Conservation (phyloP, 768 basidiomycete genomes). For the Tremella mesenterica region DNA sequence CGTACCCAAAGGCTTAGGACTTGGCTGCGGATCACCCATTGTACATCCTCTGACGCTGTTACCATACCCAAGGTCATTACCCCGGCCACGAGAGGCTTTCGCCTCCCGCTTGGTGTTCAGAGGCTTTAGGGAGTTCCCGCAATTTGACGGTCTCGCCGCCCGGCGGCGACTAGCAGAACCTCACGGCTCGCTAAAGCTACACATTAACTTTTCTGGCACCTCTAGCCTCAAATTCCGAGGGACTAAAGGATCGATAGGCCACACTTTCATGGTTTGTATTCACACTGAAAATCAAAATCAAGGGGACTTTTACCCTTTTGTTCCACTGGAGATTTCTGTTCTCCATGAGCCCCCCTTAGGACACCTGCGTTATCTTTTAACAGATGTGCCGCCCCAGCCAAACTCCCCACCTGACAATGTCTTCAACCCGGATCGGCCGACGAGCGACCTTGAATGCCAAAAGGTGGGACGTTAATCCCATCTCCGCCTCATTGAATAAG, state of each 20-base stretch:
- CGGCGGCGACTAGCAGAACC: not conserved
- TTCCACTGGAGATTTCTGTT: conserved; percentile 73
- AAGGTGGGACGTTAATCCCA: conserved; percentile 63
- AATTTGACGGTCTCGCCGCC: not conserved
- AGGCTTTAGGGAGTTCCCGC: not conserved
- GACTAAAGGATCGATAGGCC: conserved; percentile 76
- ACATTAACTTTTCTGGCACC: conserved; percentile 64
- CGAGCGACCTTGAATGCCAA: conserved; percentile 61
- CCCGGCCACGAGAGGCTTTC: not conserved
- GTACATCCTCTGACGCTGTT: not conserved
- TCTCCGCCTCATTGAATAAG: conserved; percentile 68
- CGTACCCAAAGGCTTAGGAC: not conserved
- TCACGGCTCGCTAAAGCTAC: not conserved
- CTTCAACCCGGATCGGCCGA: conserved; percentile 62
- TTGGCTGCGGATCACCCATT: not conserved
- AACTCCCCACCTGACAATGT: conserved; percentile 75
- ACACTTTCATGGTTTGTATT: conserved; percentile 75
- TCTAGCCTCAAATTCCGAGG: conserved; percentile 69
- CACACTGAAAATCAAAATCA: conserved; percentile 75
- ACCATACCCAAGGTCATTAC: not conserved
- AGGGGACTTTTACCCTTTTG: conserved; percentile 72
- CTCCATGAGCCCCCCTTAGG: conserved; percentile 69
- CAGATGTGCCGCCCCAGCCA: conserved; percentile 73
- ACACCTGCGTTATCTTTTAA: conserved; percentile 73
- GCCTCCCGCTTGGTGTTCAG: not conserved